These are phyloP conservation scores for Spergularia marina DNA, from an alignment of 148 eudicot species.

Conservation along the genomic window DNA sequence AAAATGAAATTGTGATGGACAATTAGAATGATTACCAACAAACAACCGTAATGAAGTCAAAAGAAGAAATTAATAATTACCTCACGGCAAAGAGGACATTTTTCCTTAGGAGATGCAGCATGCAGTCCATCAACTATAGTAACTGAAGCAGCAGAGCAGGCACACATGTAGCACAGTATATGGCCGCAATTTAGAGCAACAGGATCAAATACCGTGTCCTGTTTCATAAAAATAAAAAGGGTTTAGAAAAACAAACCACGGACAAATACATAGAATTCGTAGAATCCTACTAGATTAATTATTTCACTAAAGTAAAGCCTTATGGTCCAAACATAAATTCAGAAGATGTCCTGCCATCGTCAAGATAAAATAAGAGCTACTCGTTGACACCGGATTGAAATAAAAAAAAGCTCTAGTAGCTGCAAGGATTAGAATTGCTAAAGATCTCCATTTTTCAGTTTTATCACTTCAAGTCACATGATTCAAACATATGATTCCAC, in stretches of 20 bases:
- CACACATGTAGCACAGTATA: conserved; percentile 80
- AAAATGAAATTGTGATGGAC: too few relatives aligned
- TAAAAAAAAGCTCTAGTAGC: background rate
- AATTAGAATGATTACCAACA: too few relatives aligned
- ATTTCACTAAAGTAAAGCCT: background rate
- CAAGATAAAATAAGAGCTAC: background rate
- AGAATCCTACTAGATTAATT: background rate
- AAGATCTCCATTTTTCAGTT: too few relatives aligned
- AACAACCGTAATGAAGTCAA: background rate
- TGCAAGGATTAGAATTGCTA: background rate
- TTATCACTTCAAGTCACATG: too few relatives aligned
- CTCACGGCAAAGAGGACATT: conserved; percentile 86
- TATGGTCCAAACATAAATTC: background rate
- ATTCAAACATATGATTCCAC: too few relatives aligned
- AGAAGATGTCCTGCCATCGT: background rate
- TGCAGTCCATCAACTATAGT: conserved; percentile 76
- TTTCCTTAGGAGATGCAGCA: conserved; percentile 52
- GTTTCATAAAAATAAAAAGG: conserved; percentile 14
- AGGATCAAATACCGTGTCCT: conserved; percentile 87
- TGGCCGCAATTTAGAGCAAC: conserved; percentile 86
- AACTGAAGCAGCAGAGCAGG: conserved; percentile 89
- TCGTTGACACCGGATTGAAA: background rate
- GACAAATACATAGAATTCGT: too few relatives aligned
- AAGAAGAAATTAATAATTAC: conserved; percentile 33
- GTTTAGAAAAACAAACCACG: background rate